Base-by-base conservation (phyloP, 768 basidiomycete genomes). In the Dacryopinax spathularia region DNA sequence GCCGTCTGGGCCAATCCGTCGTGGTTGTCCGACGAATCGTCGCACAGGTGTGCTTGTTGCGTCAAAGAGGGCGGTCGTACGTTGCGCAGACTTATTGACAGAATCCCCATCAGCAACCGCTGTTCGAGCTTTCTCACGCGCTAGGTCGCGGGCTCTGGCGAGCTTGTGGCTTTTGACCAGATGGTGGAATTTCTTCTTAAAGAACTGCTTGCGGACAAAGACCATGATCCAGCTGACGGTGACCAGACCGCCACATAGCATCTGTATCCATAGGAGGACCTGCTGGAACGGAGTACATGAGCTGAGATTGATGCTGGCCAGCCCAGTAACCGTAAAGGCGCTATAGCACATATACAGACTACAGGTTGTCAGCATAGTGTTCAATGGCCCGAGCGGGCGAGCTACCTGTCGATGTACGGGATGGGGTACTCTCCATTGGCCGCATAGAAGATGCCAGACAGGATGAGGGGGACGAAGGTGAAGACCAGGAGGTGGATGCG, bases 361-460 rank as follows among this genome's bases (percentile, higher is more conserved):
- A n/a, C n/a, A n/a, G n/a, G n/a, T n/a, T n/a, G n/a, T n/a, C n/a
- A n/a, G n/a, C n/a, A n/a, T n/a, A n/a, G n/a, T n/a, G n/a, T n/a
- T n/a, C n/a, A n/a, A n/a, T n/a, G n/a, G n/a, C n/a, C n/a, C n/a
- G n/a, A n/a, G n/a, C n/a, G n/a, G n/a, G n/a, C n/a, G n/a, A n/a
- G n/a, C n/a, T n/a, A n/a, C n/a, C 71, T 71, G 65, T 76, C 75
- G 67, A 76, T 72, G 63, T 73, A 76, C 34, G 43, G 62, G 63
- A 75, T 74, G 33, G 71, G 69, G 62, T 68, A 71, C n/a, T 67
- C 48, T 6, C 73, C 73, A 41, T 69, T 71, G 41, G 61, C 63
- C 1, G 65, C 73, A 60, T 72, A 73, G 64, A 75, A 68, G 63
- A 75, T 72, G 18, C 68, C 72, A 20, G 71, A 71, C 34, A 69